Percentiles rank a stretch among this genome's conserved stretches.
Conservation (phyloP, 176 grass and related monocot genomes). For the Metroxylon sagu region DNA sequence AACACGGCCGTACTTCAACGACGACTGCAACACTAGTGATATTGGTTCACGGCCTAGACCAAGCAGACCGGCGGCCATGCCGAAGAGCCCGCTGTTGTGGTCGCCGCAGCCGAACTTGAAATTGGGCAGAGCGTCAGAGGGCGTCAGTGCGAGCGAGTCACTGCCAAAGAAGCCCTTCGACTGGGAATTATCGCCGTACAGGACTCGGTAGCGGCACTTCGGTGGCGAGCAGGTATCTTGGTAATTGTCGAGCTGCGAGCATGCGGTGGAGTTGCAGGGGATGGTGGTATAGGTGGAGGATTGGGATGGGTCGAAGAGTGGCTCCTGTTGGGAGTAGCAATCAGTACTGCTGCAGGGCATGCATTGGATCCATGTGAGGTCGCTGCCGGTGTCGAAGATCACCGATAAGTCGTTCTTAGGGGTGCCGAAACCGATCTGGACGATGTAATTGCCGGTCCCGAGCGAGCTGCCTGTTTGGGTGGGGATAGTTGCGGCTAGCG, state of each 20-base stretch:
- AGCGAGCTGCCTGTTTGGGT: conserved; percentile 32
- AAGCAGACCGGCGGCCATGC: neutral
- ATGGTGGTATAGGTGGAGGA: conserved; percentile 47
- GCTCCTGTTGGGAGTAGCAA: conserved; percentile 65
- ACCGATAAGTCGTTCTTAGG: conserved; percentile 34
- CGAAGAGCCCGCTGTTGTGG: neutral
- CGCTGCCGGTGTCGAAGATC: conserved; percentile 81
- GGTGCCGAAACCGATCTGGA: conserved; percentile 57
- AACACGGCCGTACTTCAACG: neutral
- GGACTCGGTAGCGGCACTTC: neutral
- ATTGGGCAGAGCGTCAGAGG: neutral
- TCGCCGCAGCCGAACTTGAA: conserved; percentile 7
- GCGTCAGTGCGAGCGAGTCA: conserved; percentile 1
- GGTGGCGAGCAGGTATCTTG: conserved; percentile 14
- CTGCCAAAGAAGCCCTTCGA: too few species aligned
- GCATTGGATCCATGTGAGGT: conserved; percentile 87
- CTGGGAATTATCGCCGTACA: neutral
- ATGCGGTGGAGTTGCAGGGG: conserved; percentile 27
- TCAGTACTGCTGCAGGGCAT: conserved; percentile 14
- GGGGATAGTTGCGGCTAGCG: conserved; percentile 39
- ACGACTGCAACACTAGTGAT: neutral
- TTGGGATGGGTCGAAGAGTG: conserved; percentile 51
- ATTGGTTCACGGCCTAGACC: neutral
- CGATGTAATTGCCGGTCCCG: conserved; percentile 64
- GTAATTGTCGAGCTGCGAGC: conserved; percentile 21